These are phyloP conservation scores for Alternaria sp. DNA, from an alignment of 2,329 filamentous ascomycete genomes.

Conservation along the genomic window DNA sequence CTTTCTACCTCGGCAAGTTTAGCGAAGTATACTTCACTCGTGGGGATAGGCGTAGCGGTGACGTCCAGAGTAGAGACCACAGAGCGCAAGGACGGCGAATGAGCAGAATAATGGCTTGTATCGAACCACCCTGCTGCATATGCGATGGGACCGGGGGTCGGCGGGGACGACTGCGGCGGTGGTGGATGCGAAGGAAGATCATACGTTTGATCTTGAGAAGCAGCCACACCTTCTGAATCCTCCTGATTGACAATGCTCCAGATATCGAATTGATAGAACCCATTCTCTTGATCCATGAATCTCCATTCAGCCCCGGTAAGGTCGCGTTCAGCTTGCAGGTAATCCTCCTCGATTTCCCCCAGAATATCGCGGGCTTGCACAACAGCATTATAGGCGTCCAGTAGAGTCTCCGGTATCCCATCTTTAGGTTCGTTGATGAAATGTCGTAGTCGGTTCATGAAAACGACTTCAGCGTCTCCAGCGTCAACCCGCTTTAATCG, in stretches of 20 bases:
- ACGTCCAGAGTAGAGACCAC: too few relatives aligned
- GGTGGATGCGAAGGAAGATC: background rate
- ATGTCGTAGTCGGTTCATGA: constrained; percentile 1
- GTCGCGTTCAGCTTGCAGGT: constrained; percentile 18
- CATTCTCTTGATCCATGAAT: constrained; percentile 24
- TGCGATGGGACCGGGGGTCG: too few relatives aligned
- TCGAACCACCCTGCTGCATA: too few relatives aligned
- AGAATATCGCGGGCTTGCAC: constrained; percentile 18
- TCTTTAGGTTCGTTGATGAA: background rate
- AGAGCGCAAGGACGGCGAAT: too few relatives aligned
- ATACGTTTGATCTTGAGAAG: background rate
- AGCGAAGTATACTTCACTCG: too few relatives aligned
- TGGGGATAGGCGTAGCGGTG: too few relatives aligned
- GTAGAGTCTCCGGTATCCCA: background rate
- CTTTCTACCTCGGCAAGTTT: background rate
- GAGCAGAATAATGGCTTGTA: too few relatives aligned
- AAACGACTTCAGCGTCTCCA: background rate
- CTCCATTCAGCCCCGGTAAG: constrained; percentile 26
- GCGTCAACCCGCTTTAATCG: background rate
- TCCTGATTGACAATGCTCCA: background rate
- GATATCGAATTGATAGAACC: constrained; percentile 28
- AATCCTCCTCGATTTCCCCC: constrained; percentile 25
- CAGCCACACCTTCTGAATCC: background rate
- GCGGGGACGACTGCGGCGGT: too few relatives aligned
- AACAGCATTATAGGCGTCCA: constrained; percentile 4